Base-by-base conservation (phyloP, 345 rosid genomes). In the Pistacia integerrima region DNA sequence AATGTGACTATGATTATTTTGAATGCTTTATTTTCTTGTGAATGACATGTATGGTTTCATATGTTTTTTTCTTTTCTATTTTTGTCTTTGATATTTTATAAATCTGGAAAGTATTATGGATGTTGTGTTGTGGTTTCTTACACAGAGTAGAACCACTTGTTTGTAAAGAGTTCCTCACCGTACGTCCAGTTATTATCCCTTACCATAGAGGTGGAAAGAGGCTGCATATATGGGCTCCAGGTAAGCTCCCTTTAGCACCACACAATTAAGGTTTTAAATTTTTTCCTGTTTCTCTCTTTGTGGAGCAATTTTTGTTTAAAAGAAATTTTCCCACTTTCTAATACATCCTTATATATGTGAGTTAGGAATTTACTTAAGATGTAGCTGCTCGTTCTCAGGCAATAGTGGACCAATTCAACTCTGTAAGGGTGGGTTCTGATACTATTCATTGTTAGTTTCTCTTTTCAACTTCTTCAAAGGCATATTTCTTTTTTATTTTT, bases 121-220 rank as follows among this genome's bases (percentile, higher is more conserved):
- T 76, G 65, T 76, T 67, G 67, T 38, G 44, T 38, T 38, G 44
- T 5, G 13, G 61, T 69, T 78, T 81, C 64, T 20, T 74, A 63
- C 90, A 92, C 92, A 93, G 97, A 88, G 64, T 92, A 70, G 99
- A 96, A 78, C 99, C 99, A 63, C 93, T 96, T 68, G 95, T 96
- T 64, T 96, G 99, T 80, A 91, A 92, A 82, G 97, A 92, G 74
- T 89, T 82, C 79, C 64, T 87, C 69, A 55, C 66, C 71, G 88
- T 80, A 74, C 92, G 97, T 74, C 99, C 99, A 4, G 94, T 92
- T 74, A 85, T 92, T 79, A 73, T 96, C 77, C 99, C 99, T 77
- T 96, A 96, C 78, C 98, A 96, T 84, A 92, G 79, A 88, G 99
- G 99, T 70, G 99, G 99, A 74, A 93, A 84, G 87, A 87, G 98